Evolutionary conservation across 2,329 filamentous ascomycete genomes (phyloP), one percentile per base, ranked within the genome.

Genomic region (Colletotrichum tofieldiae): DNA sequence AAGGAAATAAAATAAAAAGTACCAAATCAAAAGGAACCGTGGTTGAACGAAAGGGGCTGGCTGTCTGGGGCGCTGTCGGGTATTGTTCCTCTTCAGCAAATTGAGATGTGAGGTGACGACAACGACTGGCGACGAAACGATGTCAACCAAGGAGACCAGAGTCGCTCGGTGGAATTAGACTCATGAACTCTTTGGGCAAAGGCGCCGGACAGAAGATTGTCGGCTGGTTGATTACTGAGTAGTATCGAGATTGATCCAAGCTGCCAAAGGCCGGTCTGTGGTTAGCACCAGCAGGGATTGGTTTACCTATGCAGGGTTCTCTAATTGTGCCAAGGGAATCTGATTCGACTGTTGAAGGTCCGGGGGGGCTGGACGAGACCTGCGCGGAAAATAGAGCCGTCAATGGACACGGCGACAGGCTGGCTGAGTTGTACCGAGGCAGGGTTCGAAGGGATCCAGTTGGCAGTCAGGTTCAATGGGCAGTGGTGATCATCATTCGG

Each of bases 401-500:
- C 41, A 49, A 67, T 58, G 45, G 39, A 68, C 58, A 68, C 58
- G 65, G 58, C 43, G 43, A 65, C 37, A 43, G 64, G 58, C 51
- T 56, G 58, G 51, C 69, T 59, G n/a, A 58, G 58, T 72, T 45
- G 52, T 43, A 54, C 59, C 45, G 12, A 45, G 43, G 43, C 58
- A 67, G 58, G 69, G 65, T 63, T 63, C 26, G n/a, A 29, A 52
- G 43, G 29, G 52, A 68, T 16, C 43, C 51, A 68, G 37, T 47
- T 43, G 39, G 45, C 20, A 39, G 51, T 64, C 52, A 35, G 14
- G 41, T 59, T 54, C 37, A 58, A 35, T 68, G 51, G 51, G 29
- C 29, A 39, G 54, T 59, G 52, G 52, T 64, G 69, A 72, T 72
- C 69, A 45, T 60, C 65, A 72, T 72, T 69, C 65, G 65, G 69